phyloP scores from a whole-genome alignment of 306 rosid genomes.

The Quillaja saponaria region DNA sequence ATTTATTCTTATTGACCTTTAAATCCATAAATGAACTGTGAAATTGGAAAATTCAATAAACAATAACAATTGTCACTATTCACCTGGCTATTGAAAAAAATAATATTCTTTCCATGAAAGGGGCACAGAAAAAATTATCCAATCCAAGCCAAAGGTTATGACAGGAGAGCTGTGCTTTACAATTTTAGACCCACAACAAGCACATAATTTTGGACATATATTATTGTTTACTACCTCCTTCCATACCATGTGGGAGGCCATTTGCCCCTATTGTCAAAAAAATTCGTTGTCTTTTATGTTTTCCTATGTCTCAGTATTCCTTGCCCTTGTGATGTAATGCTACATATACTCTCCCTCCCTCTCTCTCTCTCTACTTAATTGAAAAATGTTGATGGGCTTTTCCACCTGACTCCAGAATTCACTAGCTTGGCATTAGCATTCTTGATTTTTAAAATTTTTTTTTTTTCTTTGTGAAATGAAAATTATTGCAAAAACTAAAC shows the following conservation, averaged over 20 bases:
- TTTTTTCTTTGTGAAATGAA: too few species aligned
- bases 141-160: constrained; percentile 4
- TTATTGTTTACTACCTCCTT: constrained; percentile 22
- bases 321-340: too few species aligned
- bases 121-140: neutral
- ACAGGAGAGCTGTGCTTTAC: constrained; percentile 12
- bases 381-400: constrained; percentile 33
- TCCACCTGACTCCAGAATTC: constrained; percentile 87
- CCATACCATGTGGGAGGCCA: neutral
- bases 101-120: too few species aligned
- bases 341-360: too few species aligned
- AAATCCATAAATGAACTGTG: too few species aligned
- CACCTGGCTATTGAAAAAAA: too few species aligned
- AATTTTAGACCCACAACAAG: constrained; percentile 35
- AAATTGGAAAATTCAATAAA: too few species aligned
- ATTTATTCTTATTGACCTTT: too few species aligned
- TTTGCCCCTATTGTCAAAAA: neutral
- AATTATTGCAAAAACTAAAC: too few species aligned
- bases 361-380: too few species aligned
- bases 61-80: too few species aligned
- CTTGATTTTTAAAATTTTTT: constrained; percentile 70
- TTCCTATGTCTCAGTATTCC: neutral
- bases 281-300: neutral
- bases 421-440: constrained; percentile 83
- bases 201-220: constrained; percentile 32